These are phyloP conservation scores for Colletotrichum agaves DNA, from an alignment of 2,329 filamentous ascomycete species.

Conservation along the genomic window DNA sequence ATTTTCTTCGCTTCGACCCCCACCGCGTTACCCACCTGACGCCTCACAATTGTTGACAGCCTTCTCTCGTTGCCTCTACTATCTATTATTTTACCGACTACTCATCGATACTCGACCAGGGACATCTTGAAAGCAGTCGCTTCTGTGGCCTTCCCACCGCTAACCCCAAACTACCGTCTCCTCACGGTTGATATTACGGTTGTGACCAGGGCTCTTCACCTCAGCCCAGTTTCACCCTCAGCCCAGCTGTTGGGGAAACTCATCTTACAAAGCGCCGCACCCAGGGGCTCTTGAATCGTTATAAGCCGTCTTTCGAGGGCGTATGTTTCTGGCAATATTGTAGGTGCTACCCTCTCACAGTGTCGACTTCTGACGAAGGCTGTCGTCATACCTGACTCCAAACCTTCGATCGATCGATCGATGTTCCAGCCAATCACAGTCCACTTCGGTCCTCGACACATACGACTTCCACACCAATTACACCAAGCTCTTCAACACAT, in stretches of 20 bases:
- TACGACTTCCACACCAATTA: slow-evolving; percentile 24
- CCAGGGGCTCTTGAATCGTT: neutral
- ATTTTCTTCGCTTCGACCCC: slow-evolving; percentile 11
- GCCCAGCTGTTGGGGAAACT: neutral
- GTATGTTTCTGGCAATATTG: neutral
- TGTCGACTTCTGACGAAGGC: slow-evolving; percentile 1
- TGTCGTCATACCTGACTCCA: slow-evolving; percentile 31
- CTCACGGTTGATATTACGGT: no score
- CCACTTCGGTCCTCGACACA: slow-evolving; percentile 1
- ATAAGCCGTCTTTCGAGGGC: neutral
- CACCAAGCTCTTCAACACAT: neutral
- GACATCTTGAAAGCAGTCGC: neutral
- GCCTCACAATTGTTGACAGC: neutral
- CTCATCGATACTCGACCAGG: neutral
- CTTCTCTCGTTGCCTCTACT: neutral
- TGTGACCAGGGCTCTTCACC: rapidly evolving
- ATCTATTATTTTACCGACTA: neutral
- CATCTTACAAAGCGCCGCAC: neutral
- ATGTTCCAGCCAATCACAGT: slow-evolving; percentile 42
- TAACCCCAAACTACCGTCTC: neutral
- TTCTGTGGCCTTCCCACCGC: neutral
- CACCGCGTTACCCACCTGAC: slow-evolving; percentile 14
- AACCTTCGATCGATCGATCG: slow-evolving; percentile 48
- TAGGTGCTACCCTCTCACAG: slow-evolving; percentile 22
- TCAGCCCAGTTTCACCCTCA: neutral